Base-by-base conservation (phyloP, 345 rosid species). In the Alliaria petiolata region DNA sequence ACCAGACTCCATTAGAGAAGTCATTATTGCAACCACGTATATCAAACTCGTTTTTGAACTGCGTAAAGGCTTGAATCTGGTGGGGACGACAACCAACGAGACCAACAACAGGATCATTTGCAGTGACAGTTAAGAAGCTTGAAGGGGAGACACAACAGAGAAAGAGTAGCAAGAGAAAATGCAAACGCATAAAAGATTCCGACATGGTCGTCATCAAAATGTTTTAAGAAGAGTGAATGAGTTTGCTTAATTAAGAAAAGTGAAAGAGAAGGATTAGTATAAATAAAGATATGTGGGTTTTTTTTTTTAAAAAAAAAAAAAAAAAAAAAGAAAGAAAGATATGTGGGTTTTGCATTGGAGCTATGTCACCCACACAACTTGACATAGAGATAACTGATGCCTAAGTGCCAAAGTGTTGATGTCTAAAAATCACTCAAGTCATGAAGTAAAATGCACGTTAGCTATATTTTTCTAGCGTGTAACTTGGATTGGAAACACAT, bases 11-110 rank as follows among this genome's bases (percentile, higher is more conserved):
- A 8, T 62, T 53, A 0, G 9, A 42, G 57, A 9, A 39, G 15
- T 62, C 67, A 30, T 8, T 22, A 22, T 44, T 69, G 46, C 73
- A 45, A 56, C 45, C 5, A 16, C n/a, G 45, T 1, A 26, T 19
- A 44, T 56, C 46, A 56, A 69, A 69, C 55, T 69, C 73, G 46
- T 34, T 69, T 35, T 56, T 69, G 56, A 69, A 69, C 46, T 44
- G 16, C 55, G 20, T n/a, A 44, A 69, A 14, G 15, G 52, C 14
- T 69, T 69, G 20, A 68, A 56, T 68, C 65, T 56, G 54, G 16
- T 8, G 13, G 8, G 54, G 72, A 22, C 3, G 45, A 56, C 72
- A 69, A 20, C 64, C 8, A 47, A 46, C 26, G 22, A 56, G 46
- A 42, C 53, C 62, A 54, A 8, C 33, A 17, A 30, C 8, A 30